Evolutionary conservation across 2,329 filamentous ascomycete genomes (phyloP), one percentile per base, ranked within the genome.

Genomic region (Bertia moriformis): DNA sequence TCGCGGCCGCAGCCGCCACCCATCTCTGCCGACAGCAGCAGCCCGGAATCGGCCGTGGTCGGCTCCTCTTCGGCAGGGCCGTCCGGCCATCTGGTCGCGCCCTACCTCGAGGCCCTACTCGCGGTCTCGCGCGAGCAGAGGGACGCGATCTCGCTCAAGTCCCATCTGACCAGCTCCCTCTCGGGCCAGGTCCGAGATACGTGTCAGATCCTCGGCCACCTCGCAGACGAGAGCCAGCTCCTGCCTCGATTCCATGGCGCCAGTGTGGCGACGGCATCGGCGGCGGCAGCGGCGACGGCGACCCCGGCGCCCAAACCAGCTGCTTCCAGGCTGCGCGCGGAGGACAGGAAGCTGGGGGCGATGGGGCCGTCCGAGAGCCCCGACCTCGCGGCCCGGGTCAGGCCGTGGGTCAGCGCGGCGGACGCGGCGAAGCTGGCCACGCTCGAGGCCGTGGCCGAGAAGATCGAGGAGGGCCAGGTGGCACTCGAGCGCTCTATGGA

Each of bases 201-300:
- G 13, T 58, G 59, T 39, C 65, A 71, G 49, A 51, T 57, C 2
- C 56, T 80, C 4, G 63, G 66, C 38, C 70, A 66, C 41, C 57
- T 80, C 2, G 63, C 67, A 10, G 69, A 79, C 38, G 74, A 79
- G 49, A 80, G 75, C 47, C 72, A 76, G 44, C 57, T 81, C 14
- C 61, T 81, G 12, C 67, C 66, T 2, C 56, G 60, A 5, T 63
- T 75, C 44, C 65, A 70, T 1, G 55, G 46, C 59, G 63, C 3
- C 52, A 49, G 30, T 47, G 53, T 14, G 55, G 58, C 17, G 54
- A 56, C n/a, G 61, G 61, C 32, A 60, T 69, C 38, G 60, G 57
- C n/a, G 59, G n/a, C n/a, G n/a, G n/a, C n/a, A n/a, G n/a, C n/a
- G n/a, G n/a, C n/a, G n/a, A n/a, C n/a, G n/a, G n/a, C n/a, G n/a